Percentiles rank a stretch among this genome's conserved stretches.
phyloP scores from a whole-genome alignment of 2,329 filamentous ascomycete species.

The Aureobasidium namibiae region DNA sequence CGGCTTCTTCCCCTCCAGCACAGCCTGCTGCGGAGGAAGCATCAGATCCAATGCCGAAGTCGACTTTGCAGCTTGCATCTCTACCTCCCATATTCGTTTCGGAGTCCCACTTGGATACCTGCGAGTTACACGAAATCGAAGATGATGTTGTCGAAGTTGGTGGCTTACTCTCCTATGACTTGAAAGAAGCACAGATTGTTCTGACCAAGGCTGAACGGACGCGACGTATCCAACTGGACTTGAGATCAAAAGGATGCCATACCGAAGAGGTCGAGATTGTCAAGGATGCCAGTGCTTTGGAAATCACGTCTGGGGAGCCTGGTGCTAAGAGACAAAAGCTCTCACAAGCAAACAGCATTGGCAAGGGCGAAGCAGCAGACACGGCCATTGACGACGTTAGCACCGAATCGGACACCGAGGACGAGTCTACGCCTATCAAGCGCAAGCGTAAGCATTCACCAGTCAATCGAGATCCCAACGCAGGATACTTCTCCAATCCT shows the following conservation, averaged over 20 bases:
- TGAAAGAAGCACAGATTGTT: conserved; percentile 63
- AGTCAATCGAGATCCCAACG: not conserved
- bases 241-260: conserved; percentile 57
- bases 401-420: conserved; percentile 29
- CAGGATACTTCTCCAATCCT: conserved; percentile 19
- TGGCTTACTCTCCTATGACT: conserved; percentile 60
- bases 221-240: conserved; percentile 66
- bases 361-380: conserved; percentile 10
- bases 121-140: conserved; percentile 57
- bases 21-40: not conserved
- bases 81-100: conserved; percentile 66
- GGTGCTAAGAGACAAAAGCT: not conserved
- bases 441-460: conserved; percentile 1
- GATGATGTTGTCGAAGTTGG: conserved; percentile 48
- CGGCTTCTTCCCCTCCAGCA: not conserved
- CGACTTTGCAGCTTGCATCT: conserved; percentile 31
- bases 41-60: not conserved
- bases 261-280: conserved; percentile 41
- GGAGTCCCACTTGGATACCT: conserved; percentile 56
- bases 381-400: conserved; percentile 23
- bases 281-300: conserved; percentile 27
- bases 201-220: conserved; percentile 64
- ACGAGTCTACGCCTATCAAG: not conserved
- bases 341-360: not conserved
- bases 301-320: not conserved